A percentile compares a stretch with the other conserved stretches of the same genome.
Conservation (phyloP, 352 stramenopile genomes). For the Phytophthora fragariae region DNA sequence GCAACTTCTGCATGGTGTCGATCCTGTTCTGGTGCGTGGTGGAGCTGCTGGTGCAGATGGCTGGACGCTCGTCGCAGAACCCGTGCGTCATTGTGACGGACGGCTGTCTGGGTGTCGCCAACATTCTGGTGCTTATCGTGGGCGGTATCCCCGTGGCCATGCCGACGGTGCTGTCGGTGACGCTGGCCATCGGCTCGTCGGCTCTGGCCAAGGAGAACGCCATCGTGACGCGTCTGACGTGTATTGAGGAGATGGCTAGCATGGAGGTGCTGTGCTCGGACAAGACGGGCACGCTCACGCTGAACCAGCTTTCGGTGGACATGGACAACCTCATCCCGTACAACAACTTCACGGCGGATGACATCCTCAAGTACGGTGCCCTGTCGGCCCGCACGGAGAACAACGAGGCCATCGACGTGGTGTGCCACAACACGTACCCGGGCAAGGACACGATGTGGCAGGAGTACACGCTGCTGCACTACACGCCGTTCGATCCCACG, state of each 20-base stretch:
- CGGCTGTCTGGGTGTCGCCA: constrained; percentile 62
- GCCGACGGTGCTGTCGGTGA: constrained; percentile 92
- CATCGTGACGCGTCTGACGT: constrained; percentile 93
- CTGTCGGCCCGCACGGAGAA: constrained; percentile 76
- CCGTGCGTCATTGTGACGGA: constrained; percentile 82
- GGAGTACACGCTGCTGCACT: constrained; percentile 79
- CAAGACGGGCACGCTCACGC: constrained; percentile 95
- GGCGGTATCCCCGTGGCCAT: constrained; percentile 93
- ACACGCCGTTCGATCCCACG: constrained; percentile 86
- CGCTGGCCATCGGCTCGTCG: constrained; percentile 90
- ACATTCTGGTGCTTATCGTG: constrained; percentile 89
- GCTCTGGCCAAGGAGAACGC: constrained; percentile 90
- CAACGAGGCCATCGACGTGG: constrained; percentile 80
- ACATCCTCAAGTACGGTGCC: constrained; percentile 72
- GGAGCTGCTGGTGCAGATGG: constrained; percentile 84
- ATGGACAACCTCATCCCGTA: constrained; percentile 83
- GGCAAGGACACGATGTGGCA: constrained; percentile 84
- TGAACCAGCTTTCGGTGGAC: constrained; percentile 97
- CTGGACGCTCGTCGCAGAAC: constrained; percentile 61
- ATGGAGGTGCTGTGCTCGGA: constrained; percentile 96
- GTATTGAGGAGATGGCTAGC: constrained; percentile 93
- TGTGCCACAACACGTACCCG: constrained; percentile 81
- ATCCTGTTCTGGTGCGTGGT: constrained; percentile 84
- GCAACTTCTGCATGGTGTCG: constrained; percentile 87
- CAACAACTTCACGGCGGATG: constrained; percentile 62